Percentiles rank a stretch among this genome's conserved stretches.
Evolutionary conservation across 352 stramenopile species (phyloP).

Genomic region (Peronospora farinosa): DNA sequence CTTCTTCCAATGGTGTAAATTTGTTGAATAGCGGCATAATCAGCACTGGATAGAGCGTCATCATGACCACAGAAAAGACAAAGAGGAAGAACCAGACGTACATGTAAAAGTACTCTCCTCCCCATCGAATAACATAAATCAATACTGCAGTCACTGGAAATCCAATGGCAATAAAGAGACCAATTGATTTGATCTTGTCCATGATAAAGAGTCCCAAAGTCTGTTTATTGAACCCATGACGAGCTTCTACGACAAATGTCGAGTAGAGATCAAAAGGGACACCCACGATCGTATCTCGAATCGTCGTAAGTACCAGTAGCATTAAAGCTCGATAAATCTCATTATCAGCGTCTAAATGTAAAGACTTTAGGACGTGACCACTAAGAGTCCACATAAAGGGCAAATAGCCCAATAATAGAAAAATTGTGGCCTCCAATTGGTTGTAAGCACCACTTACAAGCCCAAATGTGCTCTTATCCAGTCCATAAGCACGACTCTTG

Average conservation of each 20-base stretch:
- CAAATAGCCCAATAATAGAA: slow-evolving; percentile 89
- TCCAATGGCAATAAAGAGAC: slow-evolving; percentile 80
- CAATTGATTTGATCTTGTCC: slow-evolving; percentile 92
- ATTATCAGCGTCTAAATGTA: slow-evolving; percentile 54
- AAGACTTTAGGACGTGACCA: slow-evolving; percentile 41
- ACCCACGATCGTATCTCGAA: slow-evolving; percentile 50
- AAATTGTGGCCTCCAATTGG: slow-evolving; percentile 72
- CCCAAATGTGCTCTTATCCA: slow-evolving; percentile 94
- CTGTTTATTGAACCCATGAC: slow-evolving; percentile 98
- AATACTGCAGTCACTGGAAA: slow-evolving; percentile 56
- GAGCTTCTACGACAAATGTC: slow-evolving; percentile 94
- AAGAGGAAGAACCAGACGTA: slow-evolving; percentile 96
- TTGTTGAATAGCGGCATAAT: slow-evolving; percentile 99
- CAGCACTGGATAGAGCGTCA: slow-evolving; percentile 92
- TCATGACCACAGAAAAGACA: slow-evolving; percentile 90
- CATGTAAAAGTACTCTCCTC: slow-evolving; percentile 66
- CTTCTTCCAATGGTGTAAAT: slow-evolving; percentile 83
- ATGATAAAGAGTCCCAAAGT: slow-evolving; percentile 90
- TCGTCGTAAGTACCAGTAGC: slow-evolving; percentile 57
- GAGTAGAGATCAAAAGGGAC: slow-evolving; percentile 86
- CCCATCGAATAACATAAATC: slow-evolving; percentile 71
- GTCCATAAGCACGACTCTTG: slow-evolving; percentile 89
- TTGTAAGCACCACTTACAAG: slow-evolving; percentile 88
- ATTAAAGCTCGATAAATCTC: slow-evolving; percentile 83
- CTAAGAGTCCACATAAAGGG: slow-evolving; percentile 92